Evolutionary conservation across 495 filamentous ascomycete species (phyloP).

Genomic region (Trichoderma asperelloides): DNA sequence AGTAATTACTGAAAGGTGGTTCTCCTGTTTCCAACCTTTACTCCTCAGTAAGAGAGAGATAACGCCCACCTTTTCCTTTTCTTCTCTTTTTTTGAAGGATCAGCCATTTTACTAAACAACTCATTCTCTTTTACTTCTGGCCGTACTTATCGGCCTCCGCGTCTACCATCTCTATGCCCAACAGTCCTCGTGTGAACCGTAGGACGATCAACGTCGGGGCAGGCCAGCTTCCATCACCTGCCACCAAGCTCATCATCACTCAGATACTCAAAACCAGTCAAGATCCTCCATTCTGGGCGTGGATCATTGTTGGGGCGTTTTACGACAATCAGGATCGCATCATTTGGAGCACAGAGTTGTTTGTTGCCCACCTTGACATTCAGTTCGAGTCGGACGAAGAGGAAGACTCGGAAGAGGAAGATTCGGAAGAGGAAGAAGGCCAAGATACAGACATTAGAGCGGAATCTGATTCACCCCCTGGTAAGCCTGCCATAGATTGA

Average conservation of each 20-base stretch:
- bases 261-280: conserved; percentile 12
- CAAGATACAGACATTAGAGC: neutral
- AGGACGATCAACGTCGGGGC: conserved; percentile 15
- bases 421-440: neutral
- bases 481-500: neutral
- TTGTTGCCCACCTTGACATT: conserved; percentile 11
- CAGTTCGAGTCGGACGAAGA: neutral
- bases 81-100: neutral
- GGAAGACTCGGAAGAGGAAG: neutral
- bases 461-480: neutral
- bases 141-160: neutral
- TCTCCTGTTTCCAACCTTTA: neutral
- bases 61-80: neutral
- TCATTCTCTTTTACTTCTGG: neutral
- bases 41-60: neutral
- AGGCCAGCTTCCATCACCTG: conserved; percentile 23
- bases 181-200: neutral
- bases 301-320: conserved; percentile 23
- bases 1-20: too few species aligned
- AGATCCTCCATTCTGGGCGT: conserved; percentile 18
- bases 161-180: neutral
- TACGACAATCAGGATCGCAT: conserved; percentile 19
- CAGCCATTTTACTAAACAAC: neutral
- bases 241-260: conserved; percentile 21
- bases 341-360: conserved; percentile 21